Evolutionary conservation across 768 basidiomycete genomes (phyloP), one percentile per base, ranked within the genome.

Genomic region (Albatrellus ellisii): DNA sequence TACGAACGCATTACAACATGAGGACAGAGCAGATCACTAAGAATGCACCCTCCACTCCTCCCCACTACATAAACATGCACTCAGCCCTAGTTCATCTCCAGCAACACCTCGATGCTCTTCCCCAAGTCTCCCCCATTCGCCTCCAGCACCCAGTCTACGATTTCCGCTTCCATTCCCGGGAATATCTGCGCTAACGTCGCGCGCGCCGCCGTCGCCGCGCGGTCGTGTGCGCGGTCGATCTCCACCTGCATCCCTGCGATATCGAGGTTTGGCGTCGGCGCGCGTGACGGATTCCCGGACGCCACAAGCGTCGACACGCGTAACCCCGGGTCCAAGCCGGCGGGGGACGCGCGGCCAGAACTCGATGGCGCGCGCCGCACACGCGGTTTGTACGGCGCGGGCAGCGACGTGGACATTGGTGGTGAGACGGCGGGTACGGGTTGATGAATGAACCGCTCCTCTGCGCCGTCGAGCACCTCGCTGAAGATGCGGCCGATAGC

Each of bases 111-210:
- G 52, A 94, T 91, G 55, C 87, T 91, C 69, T 73, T 75, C 31
- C 89, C 90, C 44, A 95, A 56, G 63, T 95, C 89, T 15, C 87
- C 85, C 6, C 73, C 75, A 52, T 89, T 89, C 34, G 86, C 88
- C 56, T 94, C 90, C 44, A 94, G 62, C 26, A 97, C 88, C 74
- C 75, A 81, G 45, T 90, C 85, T 31, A 89, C 71, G 25, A 95
- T 75, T 59, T 92, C 92, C 35, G 58, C 58, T 54, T 97, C 92
- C 49, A 84, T 66, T 8, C 58, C 59, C 1, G 91, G 91, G 70
- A 97, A 97, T 47, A 94, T 94, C 61, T 92, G 88, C 43, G 71
- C 61, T 47, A 97, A 62, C 24, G 90, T 94, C 51, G 78, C 77
- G 42, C 69, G 63, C 39, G 86, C 70, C 2, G 84, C 85, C 12